Evolutionary conservation across 2,329 filamentous ascomycete genomes (phyloP), one percentile per base, ranked within the genome.

Genomic region (Calonectria ilicicola): DNA sequence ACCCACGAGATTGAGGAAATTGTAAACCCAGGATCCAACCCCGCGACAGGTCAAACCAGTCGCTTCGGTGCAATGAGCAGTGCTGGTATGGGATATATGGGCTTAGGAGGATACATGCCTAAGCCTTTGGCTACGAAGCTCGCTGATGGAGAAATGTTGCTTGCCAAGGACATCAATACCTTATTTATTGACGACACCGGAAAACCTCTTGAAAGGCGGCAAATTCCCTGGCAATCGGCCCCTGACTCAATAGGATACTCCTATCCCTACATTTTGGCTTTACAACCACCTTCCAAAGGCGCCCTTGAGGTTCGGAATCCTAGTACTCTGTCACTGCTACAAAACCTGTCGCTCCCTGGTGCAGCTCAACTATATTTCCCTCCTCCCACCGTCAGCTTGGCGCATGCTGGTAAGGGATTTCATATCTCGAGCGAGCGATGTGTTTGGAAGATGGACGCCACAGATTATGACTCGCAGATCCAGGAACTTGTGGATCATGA

Each of bases 111-210:
- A 49, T 97, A 95, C 86, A 95, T 96, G 69, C 96, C 97, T 2
- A 97, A 95, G 80, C 97, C 97, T 8, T 88, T 99, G 78, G 95
- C 95, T 7, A 93, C 96, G 7, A 93, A 93, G 77, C 88, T 99
- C 15, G 91, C 91, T 3, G 94, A 97, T 75, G 94, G 94, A 5
- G 91, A 98, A 84, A 91, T 98, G 82, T 86, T 99, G 71, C 88
- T 99, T n/a, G 95, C 96, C n/a, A 98, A 98, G 83, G 97, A 99
- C 78, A 95, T 98, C 79, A 98, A 98, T 82, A 98, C 96, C 1
- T 86, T 98, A 65, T 99, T 99, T 82, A 94, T 98, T 76, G 93
- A 97, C 70, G 91, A 93, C 14, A 89, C 95, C 35, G 97, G 96
- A 5, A 96, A 95, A 77, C 90, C 95, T 0, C 82, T 97, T 40